Base-by-base conservation (phyloP, 257 asterid genomes). In the Marsdenia floribunda region DNA sequence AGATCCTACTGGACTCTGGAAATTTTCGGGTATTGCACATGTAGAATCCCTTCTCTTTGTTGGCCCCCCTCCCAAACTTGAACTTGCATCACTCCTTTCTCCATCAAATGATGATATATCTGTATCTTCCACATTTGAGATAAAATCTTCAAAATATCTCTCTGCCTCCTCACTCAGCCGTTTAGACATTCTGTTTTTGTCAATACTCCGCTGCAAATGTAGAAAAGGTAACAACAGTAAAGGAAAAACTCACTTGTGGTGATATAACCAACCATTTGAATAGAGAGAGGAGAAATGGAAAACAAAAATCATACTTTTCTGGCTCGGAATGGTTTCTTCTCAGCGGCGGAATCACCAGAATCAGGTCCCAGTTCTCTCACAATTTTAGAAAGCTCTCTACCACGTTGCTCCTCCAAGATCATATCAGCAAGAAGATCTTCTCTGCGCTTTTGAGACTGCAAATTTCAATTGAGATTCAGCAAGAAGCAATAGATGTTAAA, bases 81-180 rank as follows among this genome's bases (percentile, higher is more conserved):
- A 89, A 82, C 96, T 87, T 46, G 78, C 89, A 71, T 95, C 99
- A 75, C 98, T 92, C 83, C 90, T 87, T 80, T 90, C 99, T 53
- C 96, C 99, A 83, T 95, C 98, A 83, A 92, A 87, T 22, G 98
- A 95, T 81, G 99, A 92, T 72, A 90, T 72, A 80, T 95, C 99
- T 33, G 98, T 87, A 76, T 92, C 97, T 83, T 93, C 97, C 67
- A 92, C 82, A 82, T 86, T 95, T 70, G 86, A 86, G 71, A 87
- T 83, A 88, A 90, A 95, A 84, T 87, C 97, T 86, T 87, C 96
- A 52, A 95, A 74, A 79, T 84, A 88, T 81, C 78, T 89, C 79
- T 92, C 98, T 29, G 98, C 98, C 80, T 90, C 98, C 77, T 89
- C 96, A 21, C 74, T 82, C 84, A 95, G 72, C 76, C 63, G 83